Evolutionary conservation across 164 flowering plant genomes (phyloP).

Genomic region (Berberis thunbergii): DNA sequence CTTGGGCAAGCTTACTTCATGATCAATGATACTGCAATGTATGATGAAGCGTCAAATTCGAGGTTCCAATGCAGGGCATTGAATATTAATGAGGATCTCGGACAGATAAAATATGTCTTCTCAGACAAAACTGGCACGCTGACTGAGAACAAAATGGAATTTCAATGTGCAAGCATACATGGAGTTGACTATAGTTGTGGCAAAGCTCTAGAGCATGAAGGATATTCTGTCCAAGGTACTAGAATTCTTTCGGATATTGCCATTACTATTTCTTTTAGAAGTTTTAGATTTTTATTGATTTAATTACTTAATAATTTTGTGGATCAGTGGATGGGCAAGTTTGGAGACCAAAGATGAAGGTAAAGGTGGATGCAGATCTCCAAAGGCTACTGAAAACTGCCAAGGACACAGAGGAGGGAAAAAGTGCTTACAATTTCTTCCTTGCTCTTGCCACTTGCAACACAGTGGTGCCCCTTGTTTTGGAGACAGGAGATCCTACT

Average conservation of each 20-base stretch:
- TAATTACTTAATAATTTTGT: not conserved
- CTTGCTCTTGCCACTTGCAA: slow-evolving; percentile 96
- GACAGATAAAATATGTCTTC: slow-evolving; percentile 87
- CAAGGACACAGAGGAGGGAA: slow-evolving; percentile 32
- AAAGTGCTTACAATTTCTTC: slow-evolving; percentile 61
- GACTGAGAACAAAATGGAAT: slow-evolving; percentile 99
- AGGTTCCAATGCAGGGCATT: slow-evolving; percentile 93
- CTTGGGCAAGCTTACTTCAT: slow-evolving; percentile 96
- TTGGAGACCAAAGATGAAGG: slow-evolving; percentile 76
- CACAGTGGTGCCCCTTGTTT: slow-evolving; percentile 78
- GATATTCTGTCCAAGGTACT: slow-evolving; percentile 49
- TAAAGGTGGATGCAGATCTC: slow-evolving; percentile 57
- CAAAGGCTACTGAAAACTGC: slow-evolving; percentile 34
- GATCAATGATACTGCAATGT: slow-evolving; percentile 57
- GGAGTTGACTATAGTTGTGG: slow-evolving; percentile 64
- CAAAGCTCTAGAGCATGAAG: slow-evolving; percentile 28
- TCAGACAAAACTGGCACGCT: slow-evolving; percentile 98
- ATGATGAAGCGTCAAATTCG: slow-evolving; percentile 65
- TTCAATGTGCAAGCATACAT: slow-evolving; percentile 79
- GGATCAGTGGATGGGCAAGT: slow-evolving; percentile 50
- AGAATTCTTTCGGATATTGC: not conserved
- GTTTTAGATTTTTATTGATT: not conserved
- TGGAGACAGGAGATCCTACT: slow-evolving; percentile 48
- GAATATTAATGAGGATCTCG: slow-evolving; percentile 96
- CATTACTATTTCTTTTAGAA: not conserved